A percentile compares a stretch with the other conserved stretches of the same genome.
phyloP scores from a whole-genome alignment of 2,329 filamentous ascomycete genomes.

The Trichoderma polysporum region DNA sequence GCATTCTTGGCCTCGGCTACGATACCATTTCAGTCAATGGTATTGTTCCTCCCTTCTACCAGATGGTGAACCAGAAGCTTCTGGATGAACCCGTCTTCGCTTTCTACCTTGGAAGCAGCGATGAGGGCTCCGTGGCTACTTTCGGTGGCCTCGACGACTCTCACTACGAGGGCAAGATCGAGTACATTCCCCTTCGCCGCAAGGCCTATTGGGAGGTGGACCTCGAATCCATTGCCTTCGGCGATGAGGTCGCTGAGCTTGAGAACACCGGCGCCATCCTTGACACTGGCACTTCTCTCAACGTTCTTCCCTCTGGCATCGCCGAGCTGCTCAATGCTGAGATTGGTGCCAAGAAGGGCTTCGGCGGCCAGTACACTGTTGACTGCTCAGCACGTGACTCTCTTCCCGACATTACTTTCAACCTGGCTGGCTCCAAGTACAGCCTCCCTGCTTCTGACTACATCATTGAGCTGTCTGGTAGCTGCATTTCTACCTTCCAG shows the following conservation, averaged over 20 bases:
- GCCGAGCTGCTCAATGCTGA: conserved; percentile 96
- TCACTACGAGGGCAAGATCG: conserved; percentile 82
- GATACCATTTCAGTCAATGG: conserved; percentile 96
- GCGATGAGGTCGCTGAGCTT: conserved; percentile 80
- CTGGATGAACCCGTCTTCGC: conserved; percentile 92
- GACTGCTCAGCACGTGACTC: conserved; percentile 81
- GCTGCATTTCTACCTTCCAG: conserved; percentile 97
- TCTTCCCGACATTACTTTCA: conserved; percentile 91
- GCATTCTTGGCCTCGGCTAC: conserved; percentile 91
- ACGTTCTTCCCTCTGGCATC: conserved; percentile 85
- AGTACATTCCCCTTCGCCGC: conserved; percentile 89
- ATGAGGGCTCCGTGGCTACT: conserved; percentile 77
- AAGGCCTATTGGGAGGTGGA: conserved; percentile 99
- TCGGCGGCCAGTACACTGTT: conserved; percentile 93
- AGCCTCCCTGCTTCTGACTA: conserved; percentile 87
- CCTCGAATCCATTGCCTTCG: conserved; percentile 86
- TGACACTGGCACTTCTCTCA: conserved; percentile 96
- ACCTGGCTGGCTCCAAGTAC: conserved; percentile 88
- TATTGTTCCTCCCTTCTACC: conserved; percentile 95
- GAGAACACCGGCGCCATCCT: conserved; percentile 95
- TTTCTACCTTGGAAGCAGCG: conserved; percentile 83
- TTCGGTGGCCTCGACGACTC: conserved; percentile 86
- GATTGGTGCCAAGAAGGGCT: conserved; percentile 97
- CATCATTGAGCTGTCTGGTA: conserved; percentile 91
- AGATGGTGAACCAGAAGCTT: conserved; percentile 85